Evolutionary conservation across 2,329 filamentous ascomycete species (phyloP), one percentile per base, ranked within the genome.

Genomic region (Hypocrella siamensis): DNA sequence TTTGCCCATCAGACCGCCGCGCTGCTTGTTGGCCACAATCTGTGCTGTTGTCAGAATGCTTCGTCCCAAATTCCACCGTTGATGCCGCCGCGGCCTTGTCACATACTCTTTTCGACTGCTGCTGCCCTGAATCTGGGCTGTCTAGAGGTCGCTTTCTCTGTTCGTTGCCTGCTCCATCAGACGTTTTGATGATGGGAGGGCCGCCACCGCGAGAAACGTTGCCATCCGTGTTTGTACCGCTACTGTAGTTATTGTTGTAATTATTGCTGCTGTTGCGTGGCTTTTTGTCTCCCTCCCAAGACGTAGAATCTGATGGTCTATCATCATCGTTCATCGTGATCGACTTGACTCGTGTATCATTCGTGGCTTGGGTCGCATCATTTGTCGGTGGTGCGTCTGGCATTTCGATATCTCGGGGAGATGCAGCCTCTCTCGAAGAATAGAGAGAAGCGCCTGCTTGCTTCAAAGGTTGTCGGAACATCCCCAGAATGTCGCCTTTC

Each of bases 401-500:
- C 38, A 38, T 40, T 5, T 24, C 38, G 3, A 38, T 26, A 8
- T 42, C 38, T 17, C 22, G 33, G 9, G 37, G 32, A 2, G 32
- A 32, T 2, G 11, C 21, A n/a, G 6, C 18, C 2, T 19, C 29
- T 11, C 17, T 10, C 4, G 29, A 6, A 10, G 30, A 27, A 17
- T 47, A 45, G 15, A 37, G 39, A 6, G 43, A 42, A 7, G 47
- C 38, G 28, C 44, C 48, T 14, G 58, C 47, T 39, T 48, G 53
- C 32, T 52, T 49, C 2, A 62, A 53, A 2, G 63, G 58, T 33
- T 47, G 60, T 19, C 57, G 54, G 19, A 74, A 58, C 50, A 68
- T 52, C 14, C 52, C 49, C 31, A 71, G 33, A 30, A 74, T 55
- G 35, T 73, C 59, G 5, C 70, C 86, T 26, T 71, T 66, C 0